Percentiles rank a stretch among this genome's conserved stretches.
Evolutionary conservation across 805 yeast species (phyloP).

Genomic region (Schwanniomyces occidentalis): DNA sequence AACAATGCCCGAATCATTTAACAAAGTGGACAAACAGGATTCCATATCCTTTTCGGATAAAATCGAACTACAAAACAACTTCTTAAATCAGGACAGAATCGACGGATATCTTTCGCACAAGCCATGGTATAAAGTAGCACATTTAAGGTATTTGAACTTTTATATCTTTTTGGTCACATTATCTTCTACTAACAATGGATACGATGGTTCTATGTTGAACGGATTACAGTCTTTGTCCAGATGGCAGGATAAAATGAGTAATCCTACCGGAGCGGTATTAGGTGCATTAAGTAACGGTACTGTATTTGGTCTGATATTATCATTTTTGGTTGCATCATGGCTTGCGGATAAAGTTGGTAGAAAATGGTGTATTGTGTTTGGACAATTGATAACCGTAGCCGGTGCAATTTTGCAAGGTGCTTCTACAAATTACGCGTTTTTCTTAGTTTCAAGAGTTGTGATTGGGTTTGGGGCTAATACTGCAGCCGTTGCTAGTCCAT

Average conservation of each 20-base stretch:
- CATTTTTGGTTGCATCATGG: slow-evolving; percentile 28
- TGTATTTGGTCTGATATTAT: slow-evolving; percentile 39
- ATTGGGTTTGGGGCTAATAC: slow-evolving; percentile 48
- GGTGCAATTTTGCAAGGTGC: slow-evolving; percentile 41
- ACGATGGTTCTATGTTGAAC: slow-evolving; percentile 51
- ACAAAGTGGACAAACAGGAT: neutral
- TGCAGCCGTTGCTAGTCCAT: slow-evolving; percentile 46
- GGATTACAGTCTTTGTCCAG: slow-evolving; percentile 47
- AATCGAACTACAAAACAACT: neutral
- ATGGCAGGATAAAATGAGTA: slow-evolving; percentile 42
- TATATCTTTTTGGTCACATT: slow-evolving; percentile 43
- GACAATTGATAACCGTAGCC: slow-evolving; percentile 25
- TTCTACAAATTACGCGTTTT: slow-evolving; percentile 36
- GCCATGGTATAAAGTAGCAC: slow-evolving; percentile 21
- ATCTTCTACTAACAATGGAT: slow-evolving; percentile 50
- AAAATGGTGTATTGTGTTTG: slow-evolving; percentile 27
- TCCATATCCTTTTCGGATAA: neutral
- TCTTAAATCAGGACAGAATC: slow-evolving; percentile 1
- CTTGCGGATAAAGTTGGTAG: slow-evolving; percentile 43
- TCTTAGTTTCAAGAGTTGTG: slow-evolving; percentile 46
- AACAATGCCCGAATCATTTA: neutral
- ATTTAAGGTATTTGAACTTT: slow-evolving; percentile 34
- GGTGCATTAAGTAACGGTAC: slow-evolving; percentile 46
- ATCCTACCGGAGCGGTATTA: slow-evolving; percentile 38
- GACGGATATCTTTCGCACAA: neutral